Base-by-base conservation (phyloP, 176 grass and related monocot genomes). In the Secale cereale region DNA sequence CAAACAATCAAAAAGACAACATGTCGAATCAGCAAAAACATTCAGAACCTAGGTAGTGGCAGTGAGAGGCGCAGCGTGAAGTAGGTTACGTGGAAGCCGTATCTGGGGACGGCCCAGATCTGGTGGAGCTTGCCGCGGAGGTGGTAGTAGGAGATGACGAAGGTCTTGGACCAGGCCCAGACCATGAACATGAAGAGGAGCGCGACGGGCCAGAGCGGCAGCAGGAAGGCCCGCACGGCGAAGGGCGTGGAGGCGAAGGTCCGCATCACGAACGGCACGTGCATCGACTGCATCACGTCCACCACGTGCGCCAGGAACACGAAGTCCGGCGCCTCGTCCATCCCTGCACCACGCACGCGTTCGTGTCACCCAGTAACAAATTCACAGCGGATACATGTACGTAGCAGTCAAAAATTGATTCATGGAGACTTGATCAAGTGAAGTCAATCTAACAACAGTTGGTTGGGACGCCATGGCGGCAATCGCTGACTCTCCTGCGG, bases 281-380 rank as follows among this genome's bases (percentile, higher is more conserved):
- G 96, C 60, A 95, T 8, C 8, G 96, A 98, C 68, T 91, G 90
- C 70, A 88, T 77, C 26, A 95, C 63, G 79, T 98, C 96, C 84
- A 98, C 93, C 11, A 82, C 93, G 39, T 98, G 96, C 13, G 88
- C 96, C 56, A 98, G 68, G 84, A 94, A 98, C 78, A 98, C 96
- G 81, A 95, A 98, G 50, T 92, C 93, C 15, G 96, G 93, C 59
- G 84, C 91, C 74, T 90, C 75, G 79, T 93, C 86, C 62, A 73
- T 82, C 28, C 92, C 89, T 90, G 72, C 70, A 36, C 13, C 16
- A 25, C 8, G 41, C 41, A 6, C 14, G 10, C 27, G 2, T 15
- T 27, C 4, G 41, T 43, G 41, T 16, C 46, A 50, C 46, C 46
- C 46, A 43, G 36, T 8, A 1, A 41, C 48, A 52, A 7, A 52